Base-by-base conservation (phyloP, 1,284 basidiomycete genomes). In the Phellopilus nigrolimitatus region DNA sequence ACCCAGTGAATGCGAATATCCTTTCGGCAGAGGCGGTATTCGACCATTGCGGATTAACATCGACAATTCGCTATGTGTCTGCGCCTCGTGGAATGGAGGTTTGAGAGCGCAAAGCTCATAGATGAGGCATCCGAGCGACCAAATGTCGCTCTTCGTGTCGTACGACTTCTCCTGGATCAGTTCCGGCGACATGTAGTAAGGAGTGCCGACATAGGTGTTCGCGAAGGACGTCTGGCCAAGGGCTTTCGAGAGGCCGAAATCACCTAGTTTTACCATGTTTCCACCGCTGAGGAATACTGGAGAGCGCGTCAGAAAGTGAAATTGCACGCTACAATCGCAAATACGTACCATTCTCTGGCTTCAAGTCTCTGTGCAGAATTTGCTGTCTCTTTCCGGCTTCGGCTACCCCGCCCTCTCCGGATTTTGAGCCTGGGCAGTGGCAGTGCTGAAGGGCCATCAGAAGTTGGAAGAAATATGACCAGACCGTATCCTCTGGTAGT, bases 121-220 rank as follows among this genome's bases (percentile, higher is more conserved):
- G 33, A 97, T 91, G 36, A 98, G 76, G 68, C 95, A 99, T 1
- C 95, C 95, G 30, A 98, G 77, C 9, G 92, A 95, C 95, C 95
- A 99, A 45, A 99, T 97, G 64, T 99, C 95, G 0, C 91, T 94
- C 70, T 97, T 98, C 17, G 90, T 88, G 70, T 98, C 95, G 68
- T 99, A 99, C 4, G 89, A 83, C 64, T 91, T 93, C 62, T 97
- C 94, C 67, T 92, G 91, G 75, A 97, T 92, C 19, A 98, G 78
- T 68, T 98, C 95, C 0, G 95, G 95, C 1, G 92, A 95, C 95
- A 99, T 98, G 70, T 99, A 98, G 62, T 97, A 95, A 2, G 95
- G 95, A 7, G 95, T 98, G 90, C 95, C 95, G 57, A 98, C 95
- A 58, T 97, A 99, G 24, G 95, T 99, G 60, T 85, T 91, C 5